Evolutionary conservation across 805 yeast species (phyloP), one percentile per base, ranked within the genome.

Genomic region (Lachancea kluyveri): DNA sequence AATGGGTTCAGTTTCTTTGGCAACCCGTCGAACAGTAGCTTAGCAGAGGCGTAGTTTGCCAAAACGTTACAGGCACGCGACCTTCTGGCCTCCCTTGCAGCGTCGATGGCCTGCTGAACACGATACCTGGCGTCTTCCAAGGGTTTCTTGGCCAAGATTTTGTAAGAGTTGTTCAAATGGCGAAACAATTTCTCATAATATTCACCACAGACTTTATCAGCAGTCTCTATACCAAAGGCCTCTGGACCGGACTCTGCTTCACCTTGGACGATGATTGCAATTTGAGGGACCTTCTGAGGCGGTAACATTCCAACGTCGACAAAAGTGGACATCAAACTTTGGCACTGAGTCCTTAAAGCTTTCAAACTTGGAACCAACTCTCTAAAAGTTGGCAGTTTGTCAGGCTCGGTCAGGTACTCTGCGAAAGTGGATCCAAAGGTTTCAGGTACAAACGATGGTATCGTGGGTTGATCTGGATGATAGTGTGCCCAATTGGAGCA

Each of bases 201-300:
- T 23, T 77, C 83, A 24, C 64, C 63, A 19, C 79, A 62, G 11
- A 87, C 70, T 40, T 74, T 72, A 35, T 81, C 81, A 1, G 96
- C 96, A 39, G 74, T 72, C 25, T 72, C 81, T 24, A 92, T 54
- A 10, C 86, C 74, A 59, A 92, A 92, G 0, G 96, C 97, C 46
- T 80, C 87, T 1, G 94, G 86, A 2, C 96, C 96, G 2, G 96
- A 95, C 38, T 84, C 94, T 1, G 76, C 67, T 52, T 92, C 97
- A 21, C 98, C 98, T 56, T 87, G 90, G 4, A 90, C 96, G 7
- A 88, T 77, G 4, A 87, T 78, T 0, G 98, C 92, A 12, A 92
- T 57, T 33, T 77, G 82, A 0, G 96, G 96, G 4, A 86, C 55
- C 50, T 79, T 80, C 13, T 71, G 65, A 8, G 75, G 71, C 1